Evolutionary conservation across 108 stramenopile genomes (phyloP).

Genomic region (Ochromonas danica): DNA sequence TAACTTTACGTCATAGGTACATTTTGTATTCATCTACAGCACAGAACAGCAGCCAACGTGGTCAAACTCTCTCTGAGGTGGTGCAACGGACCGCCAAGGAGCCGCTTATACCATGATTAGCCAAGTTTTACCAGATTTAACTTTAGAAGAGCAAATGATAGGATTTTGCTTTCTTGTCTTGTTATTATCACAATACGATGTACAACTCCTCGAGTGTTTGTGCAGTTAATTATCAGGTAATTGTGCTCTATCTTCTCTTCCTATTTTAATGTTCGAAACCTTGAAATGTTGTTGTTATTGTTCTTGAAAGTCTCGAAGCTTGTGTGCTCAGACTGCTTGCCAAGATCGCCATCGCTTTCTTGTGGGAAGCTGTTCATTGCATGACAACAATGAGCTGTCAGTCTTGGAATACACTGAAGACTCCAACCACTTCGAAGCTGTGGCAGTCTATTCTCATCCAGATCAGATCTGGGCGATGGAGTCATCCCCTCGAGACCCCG

Average conservation of each 20-base stretch:
- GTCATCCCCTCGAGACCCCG: constrained; percentile 44
- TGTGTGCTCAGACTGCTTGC: constrained; percentile 21
- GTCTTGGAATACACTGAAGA: constrained; percentile 54
- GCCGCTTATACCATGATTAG: too few relatives aligned
- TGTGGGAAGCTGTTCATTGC: constrained; percentile 30
- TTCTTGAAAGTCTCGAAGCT: background rate
- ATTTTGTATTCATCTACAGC: too few relatives aligned
- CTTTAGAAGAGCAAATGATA: too few relatives aligned
- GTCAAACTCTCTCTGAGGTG: too few relatives aligned
- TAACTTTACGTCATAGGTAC: too few relatives aligned
- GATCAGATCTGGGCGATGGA: constrained; percentile 52
- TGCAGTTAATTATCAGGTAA: constrained; percentile 29
- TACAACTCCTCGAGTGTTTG: constrained; percentile 22
- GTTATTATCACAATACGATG: background rate
- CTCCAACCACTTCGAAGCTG: constrained; percentile 47
- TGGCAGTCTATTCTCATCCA: constrained; percentile 48
- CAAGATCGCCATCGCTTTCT: constrained; percentile 40
- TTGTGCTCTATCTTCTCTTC: background rate
- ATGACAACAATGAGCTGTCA: constrained; percentile 43
- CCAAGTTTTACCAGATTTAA: too few relatives aligned
- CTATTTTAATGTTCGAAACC: background rate
- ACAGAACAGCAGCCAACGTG: too few relatives aligned
- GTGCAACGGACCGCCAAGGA: too few relatives aligned
- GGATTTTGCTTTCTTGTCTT: too few relatives aligned
- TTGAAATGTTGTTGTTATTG: background rate